Conservation (phyloP, 495 filamentous ascomycete species). For the Tuber magnatum region DNA sequence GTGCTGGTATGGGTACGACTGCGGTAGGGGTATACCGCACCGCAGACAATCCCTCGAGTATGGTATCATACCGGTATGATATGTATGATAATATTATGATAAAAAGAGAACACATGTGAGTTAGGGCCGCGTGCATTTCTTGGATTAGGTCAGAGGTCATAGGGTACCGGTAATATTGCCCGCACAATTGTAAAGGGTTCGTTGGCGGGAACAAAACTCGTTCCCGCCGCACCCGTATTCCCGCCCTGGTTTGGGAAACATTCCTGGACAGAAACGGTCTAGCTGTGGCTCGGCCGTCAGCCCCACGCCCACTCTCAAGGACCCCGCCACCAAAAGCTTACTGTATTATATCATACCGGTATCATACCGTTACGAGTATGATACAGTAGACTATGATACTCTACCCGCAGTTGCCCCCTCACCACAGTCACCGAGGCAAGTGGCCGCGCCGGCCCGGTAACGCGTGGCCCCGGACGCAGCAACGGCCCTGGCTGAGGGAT, state of each 20-base stretch:
- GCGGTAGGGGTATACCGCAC: no score
- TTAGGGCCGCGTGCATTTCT: neutral
- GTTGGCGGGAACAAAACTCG: neutral
- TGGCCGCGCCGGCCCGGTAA: no score
- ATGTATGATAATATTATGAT: no score
- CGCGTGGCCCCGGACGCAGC: neutral
- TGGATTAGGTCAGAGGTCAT: neutral
- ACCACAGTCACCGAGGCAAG: no score
- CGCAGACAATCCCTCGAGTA: neutral
- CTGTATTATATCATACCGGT: no score
- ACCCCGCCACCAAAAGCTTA: neutral
- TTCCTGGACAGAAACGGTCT: neutral
- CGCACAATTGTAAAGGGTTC: no score
- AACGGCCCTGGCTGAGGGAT: neutral
- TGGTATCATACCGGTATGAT: no score
- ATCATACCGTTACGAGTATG: no score
- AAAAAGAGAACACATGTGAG: neutral
- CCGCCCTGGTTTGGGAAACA: neutral
- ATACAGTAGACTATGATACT: no score
- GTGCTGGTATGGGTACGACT: neutral
- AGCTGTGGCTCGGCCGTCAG: neutral
- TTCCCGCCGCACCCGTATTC: neutral
- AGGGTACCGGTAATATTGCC: neutral
- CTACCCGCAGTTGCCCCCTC: no score
- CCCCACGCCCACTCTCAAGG: neutral